Base-by-base conservation (phyloP, 441 rosid species). In the Corymbia calophylla region DNA sequence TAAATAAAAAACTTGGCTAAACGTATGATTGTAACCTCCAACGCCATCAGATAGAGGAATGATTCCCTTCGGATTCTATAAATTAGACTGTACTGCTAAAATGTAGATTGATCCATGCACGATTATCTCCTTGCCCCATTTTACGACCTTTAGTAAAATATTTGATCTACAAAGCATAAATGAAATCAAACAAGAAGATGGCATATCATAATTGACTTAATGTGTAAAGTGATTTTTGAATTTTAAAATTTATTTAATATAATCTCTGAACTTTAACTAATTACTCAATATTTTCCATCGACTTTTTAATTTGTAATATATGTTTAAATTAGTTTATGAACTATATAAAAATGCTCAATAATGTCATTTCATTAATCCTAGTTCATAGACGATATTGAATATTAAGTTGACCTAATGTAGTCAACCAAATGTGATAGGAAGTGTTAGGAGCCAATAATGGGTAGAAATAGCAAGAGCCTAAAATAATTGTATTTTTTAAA, bases 221-320 rank as follows among this genome's bases (percentile, higher is more conserved):
- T 10, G 10, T 23, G 3, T 23, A 23, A 23, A 23, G 14, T 58
- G 3, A 4, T 9, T 5, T 0, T 0, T 23, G 0, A 58, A 11
- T 1, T 58, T 58, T 58, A 23, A 23, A 58, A 58, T 58, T 58
- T 58, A 29, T 58, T 58, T 0, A 4, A 9, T 58, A 0, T 58
- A 0, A 0, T 3, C 0, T 58, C 23, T 58, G 0, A 9, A 23
- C 62, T 56, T 56, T 56, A 23, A 13, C 14, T 0, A 0, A 56
- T 21, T 56, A 3, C 9, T 56, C 9, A 5, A 56, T 56, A 19
- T 9, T 29, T 21, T 23, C 3, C 0, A 9, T 9, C 4, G 62
- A 4, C 23, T 58, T 58, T 58, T 23, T 0, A 58, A 58, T 0
- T 9, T 58, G 23, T 58, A 58, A 0, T n/a, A n/a, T n/a, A n/a